Percentiles rank a stretch among this genome's conserved stretches.
These are phyloP conservation scores for Aspergillus steynii DNA, from an alignment of 495 filamentous ascomycete genomes.

Conservation along the genomic window DNA sequence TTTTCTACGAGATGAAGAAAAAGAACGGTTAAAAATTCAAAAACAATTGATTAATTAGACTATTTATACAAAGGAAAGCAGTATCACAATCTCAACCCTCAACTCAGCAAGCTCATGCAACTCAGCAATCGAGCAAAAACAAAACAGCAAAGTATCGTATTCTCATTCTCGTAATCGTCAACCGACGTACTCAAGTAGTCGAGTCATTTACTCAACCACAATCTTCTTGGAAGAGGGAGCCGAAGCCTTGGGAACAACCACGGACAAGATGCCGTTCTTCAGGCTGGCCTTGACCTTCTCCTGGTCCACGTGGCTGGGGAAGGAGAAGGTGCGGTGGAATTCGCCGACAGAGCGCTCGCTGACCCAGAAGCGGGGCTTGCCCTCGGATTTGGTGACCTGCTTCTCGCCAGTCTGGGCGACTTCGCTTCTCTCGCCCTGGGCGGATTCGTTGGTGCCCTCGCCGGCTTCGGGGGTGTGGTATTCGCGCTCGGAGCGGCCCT, in stretches of 20 bases:
- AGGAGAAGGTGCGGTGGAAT: conserved; percentile 81
- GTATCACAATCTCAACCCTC: no score
- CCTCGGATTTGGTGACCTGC: conserved; percentile 27
- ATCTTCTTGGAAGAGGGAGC: conserved; percentile 55
- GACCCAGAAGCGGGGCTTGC: conserved; percentile 70
- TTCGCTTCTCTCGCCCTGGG: conserved; percentile 19
- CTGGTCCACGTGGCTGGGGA: conserved; percentile 75
- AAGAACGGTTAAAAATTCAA: no score
- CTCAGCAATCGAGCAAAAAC: neutral
- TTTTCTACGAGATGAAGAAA: no score
- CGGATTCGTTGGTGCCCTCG: conserved; percentile 33
- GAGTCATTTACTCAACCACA: conserved; percentile 53
- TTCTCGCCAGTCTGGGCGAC: conserved; percentile 16
- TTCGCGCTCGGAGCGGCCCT: conserved; percentile 58
- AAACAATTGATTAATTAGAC: no score
- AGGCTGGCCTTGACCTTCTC: conserved; percentile 75
- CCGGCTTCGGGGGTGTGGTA: conserved; percentile 53
- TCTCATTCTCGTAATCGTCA: neutral
- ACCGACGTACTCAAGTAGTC: neutral
- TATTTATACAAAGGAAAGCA: no score
- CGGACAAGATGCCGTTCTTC: conserved; percentile 74
- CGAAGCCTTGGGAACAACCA: conserved; percentile 80
- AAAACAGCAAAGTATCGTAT: neutral
- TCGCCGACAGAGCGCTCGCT: conserved; percentile 79
- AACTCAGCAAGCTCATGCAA: no score